Evolutionary conservation across 2,329 filamentous ascomycete genomes (phyloP), one percentile per base, ranked within the genome.

Genomic region (Pseudopyrenochaeta lycopersici): DNA sequence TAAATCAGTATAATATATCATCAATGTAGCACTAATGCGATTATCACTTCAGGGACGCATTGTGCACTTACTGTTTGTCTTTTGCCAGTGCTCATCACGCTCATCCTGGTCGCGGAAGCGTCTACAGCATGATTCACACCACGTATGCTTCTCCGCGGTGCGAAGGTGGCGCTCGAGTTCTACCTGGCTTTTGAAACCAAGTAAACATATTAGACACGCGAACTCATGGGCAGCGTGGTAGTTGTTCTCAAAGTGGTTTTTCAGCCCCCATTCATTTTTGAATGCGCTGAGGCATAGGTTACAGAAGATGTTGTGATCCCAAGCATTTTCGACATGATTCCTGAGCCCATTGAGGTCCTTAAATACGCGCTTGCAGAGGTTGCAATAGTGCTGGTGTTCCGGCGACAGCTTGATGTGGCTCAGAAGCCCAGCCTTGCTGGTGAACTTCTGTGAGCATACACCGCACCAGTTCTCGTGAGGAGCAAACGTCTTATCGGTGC

Each of bases 191-290:
- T 46, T 46, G 27, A 74, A 74, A 0, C 62, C 68, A 1, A 70
- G 53, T 20, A 74, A 39, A 38, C 72, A 75, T 0, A 57, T 66
- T 31, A 72, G 44, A 45, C 71, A 74, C 2, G 52, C 64, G 15
- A 64, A 71, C 23, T 66, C 49, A 39, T 74, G 72, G 7, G 64
- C 65, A 2, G 65, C 64, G 3, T 51, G 45, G 27, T 60, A 63
- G 54, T 72, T 73, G 55, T 72, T 74, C 50, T 73, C 70, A 41
- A 73, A 70, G 43, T 74, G 70, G 17, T 73, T 71, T 44, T 65
- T 67, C 5, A 73, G 63, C 9, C 63, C 71, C 64, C 63, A 69
- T n/a, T 59, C 52, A 18, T 74, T 56, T 10, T 67, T 66, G 64
- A 75, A 75, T 1, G 71, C 69, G 42, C 67, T 72, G 23, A 75